Evolutionary conservation across 2,329 filamentous ascomycete genomes (phyloP), one percentile per base, ranked within the genome.

Genomic region (Lachnellula subtilissima): DNA sequence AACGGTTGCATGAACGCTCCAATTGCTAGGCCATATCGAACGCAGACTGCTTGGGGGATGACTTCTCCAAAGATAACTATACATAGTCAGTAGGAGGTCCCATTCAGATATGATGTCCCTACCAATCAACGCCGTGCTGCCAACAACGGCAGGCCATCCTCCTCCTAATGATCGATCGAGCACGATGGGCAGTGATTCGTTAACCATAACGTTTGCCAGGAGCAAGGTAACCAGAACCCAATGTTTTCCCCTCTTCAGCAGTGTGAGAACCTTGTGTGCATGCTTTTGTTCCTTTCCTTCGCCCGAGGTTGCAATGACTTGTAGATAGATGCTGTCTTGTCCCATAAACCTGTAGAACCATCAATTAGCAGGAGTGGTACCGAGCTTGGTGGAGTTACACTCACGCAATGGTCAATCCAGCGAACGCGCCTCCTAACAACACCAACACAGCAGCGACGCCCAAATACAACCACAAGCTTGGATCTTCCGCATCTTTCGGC

Each of bases 21-120:
- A 67, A 99, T 97, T 50, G 90, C 91, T 11, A 99, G 83, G 52
- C 94, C 94, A 71, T 94, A 97, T 67, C 94, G 90, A 61, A 97
- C 94, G 72, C 94, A 99, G 64, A 97, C 83, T 23, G 93, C 97
- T 71, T 99, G 94, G 35, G 94, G 94, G 25, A 96, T 88, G 61
- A 99, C 85, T 77, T 99, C 94, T 65, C 94, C 94, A 71, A 99
- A 99, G 65, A 99, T 97, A 70, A 99, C 94, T 96, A 67, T 48
- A 17, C 48, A 39, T 46, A 28, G 48, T 68, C 56, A 70, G 67
- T 54, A 69, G 54, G 4, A 15, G n/a, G 36, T 37, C 15, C 23
- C n/a, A 43, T 32, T 2, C 45, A 19, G 36, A 35, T 32, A 11
- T 3, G 54, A 32, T 28, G 7, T 47, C 37, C 82, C 64, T 83